phyloP scores from a whole-genome alignment of 495 filamentous ascomycete species.

The Copromyces sp. region DNA sequence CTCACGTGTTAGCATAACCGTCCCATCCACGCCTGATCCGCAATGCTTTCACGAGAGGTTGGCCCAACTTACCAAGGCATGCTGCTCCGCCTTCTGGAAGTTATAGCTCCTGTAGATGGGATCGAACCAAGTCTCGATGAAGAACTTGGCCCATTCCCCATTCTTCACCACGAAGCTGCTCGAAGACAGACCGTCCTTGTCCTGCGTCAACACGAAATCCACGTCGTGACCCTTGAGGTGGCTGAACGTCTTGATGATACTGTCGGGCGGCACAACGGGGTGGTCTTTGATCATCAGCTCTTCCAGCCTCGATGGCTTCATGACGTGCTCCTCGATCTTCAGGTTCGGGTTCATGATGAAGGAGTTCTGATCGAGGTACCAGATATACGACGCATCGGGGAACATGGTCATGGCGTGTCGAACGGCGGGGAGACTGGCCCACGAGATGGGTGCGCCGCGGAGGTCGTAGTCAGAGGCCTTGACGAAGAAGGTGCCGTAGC shows the following conservation, averaged over 20 bases:
- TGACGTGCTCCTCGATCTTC: conserved; percentile 60
- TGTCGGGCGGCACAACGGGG: conserved; percentile 86
- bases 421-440: conserved; percentile 75
- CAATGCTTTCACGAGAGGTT: background rate
- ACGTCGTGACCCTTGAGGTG: conserved; percentile 67
- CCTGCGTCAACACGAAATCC: conserved; percentile 78
- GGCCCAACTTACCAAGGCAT: conserved; percentile 64
- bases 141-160: conserved; percentile 85
- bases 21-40: background rate
- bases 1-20: conserved; percentile 10
- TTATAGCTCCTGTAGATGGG: conserved; percentile 88
- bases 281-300: conserved; percentile 73
- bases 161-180: conserved; percentile 70
- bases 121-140: conserved; percentile 94
- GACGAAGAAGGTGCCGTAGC: conserved; percentile 80
- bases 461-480: conserved; percentile 68
- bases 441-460: conserved; percentile 51
- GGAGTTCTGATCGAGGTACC: conserved; percentile 71
- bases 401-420: conserved; percentile 78
- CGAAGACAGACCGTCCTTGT: conserved; percentile 65
- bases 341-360: conserved; percentile 78
- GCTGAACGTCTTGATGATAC: conserved; percentile 89
- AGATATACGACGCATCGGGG: conserved; percentile 68
- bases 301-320: conserved; percentile 56
- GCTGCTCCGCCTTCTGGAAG: conserved; percentile 87